phyloP scores from a whole-genome alignment of 192 early-diverging fungal genomes.

The Ramicandelaber brevisporus region DNA sequence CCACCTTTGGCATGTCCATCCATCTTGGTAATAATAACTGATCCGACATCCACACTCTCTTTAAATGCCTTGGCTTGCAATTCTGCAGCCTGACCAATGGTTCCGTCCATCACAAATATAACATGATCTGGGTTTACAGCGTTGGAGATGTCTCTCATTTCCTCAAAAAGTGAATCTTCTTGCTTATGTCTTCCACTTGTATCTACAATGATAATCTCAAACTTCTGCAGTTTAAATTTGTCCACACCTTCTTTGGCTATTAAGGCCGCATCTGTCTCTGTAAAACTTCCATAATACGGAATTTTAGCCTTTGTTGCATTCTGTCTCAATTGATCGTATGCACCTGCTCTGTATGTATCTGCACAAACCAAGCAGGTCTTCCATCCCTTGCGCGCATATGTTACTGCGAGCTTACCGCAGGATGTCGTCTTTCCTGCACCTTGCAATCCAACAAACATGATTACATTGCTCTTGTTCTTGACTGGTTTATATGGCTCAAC shows the following conservation, averaged over 20 bases:
- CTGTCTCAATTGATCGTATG: conserved; percentile 95
- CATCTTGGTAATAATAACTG: conserved; percentile 95
- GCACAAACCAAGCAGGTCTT: conserved; percentile 80
- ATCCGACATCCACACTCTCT: conserved; percentile 76
- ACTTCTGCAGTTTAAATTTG: conserved; percentile 76
- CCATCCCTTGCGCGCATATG: conserved; percentile 86
- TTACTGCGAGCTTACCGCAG: conserved; percentile 79
- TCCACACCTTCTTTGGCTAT: conserved; percentile 79
- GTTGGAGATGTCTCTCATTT: conserved; percentile 82
- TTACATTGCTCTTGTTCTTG: conserved; percentile 59
- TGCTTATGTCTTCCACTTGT: conserved; percentile 91
- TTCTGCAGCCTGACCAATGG: conserved; percentile 93
- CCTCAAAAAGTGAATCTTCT: conserved; percentile 78
- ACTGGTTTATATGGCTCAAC: conserved; percentile 64
- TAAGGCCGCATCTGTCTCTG: conserved; percentile 74
- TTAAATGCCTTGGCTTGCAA: conserved; percentile 77
- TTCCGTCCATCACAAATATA: conserved; percentile 97
- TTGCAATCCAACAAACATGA: conserved; percentile 97
- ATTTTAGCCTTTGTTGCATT: conserved; percentile 96
- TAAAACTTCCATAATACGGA: conserved; percentile 30
- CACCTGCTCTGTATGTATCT: conserved; percentile 94
- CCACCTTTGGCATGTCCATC: conserved; percentile 97
- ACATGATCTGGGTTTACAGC: conserved; percentile 68
- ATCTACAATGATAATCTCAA: conserved; percentile 97
- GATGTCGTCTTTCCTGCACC: conserved; percentile 91